Evolutionary conservation across 208 protist genomes (phyloP).

Genomic region (Perkinsela sp.): DNA sequence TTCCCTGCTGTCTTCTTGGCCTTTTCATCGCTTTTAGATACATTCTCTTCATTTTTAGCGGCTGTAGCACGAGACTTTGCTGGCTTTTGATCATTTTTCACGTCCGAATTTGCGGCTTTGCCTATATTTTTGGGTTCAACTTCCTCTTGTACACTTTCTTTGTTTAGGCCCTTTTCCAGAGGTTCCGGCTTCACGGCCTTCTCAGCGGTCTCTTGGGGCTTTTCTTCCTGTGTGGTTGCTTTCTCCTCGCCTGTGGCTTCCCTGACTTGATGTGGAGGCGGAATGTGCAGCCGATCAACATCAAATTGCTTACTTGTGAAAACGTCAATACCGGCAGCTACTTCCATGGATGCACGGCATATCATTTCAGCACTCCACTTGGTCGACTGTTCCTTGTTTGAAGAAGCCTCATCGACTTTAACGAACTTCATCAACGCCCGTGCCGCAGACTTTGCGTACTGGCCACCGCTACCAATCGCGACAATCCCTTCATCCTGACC

Average conservation of each 20-base stretch:
- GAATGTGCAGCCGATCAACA: constrained; percentile 24
- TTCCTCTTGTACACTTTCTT: no score
- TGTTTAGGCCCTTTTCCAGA: no score
- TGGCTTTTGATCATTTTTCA: no score
- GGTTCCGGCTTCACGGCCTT: no score
- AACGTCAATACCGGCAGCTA: constrained; percentile 77
- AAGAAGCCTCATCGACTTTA: constrained; percentile 27
- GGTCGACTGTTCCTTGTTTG: background rate
- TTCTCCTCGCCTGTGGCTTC: background rate
- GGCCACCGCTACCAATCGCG: constrained; percentile 68
- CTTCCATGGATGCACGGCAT: constrained; percentile 71
- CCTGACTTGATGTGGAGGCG: background rate
- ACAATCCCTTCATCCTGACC: constrained; percentile 52
- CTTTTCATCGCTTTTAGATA: no score
- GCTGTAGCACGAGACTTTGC: no score
- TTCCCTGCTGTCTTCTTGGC: no score
- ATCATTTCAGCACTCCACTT: constrained; percentile 24
- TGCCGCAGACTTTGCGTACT: constrained; percentile 70
- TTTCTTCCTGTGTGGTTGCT: no score
- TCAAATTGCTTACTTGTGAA: constrained; percentile 81
- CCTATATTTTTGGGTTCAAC: no score
- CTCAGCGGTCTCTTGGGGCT: no score
- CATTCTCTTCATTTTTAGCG: no score
- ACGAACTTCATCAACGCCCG: constrained; percentile 65
- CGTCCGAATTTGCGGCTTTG: no score